Evolutionary conservation across 1,284 basidiomycete genomes (phyloP).

Genomic region (Moniliophthora roreri): DNA sequence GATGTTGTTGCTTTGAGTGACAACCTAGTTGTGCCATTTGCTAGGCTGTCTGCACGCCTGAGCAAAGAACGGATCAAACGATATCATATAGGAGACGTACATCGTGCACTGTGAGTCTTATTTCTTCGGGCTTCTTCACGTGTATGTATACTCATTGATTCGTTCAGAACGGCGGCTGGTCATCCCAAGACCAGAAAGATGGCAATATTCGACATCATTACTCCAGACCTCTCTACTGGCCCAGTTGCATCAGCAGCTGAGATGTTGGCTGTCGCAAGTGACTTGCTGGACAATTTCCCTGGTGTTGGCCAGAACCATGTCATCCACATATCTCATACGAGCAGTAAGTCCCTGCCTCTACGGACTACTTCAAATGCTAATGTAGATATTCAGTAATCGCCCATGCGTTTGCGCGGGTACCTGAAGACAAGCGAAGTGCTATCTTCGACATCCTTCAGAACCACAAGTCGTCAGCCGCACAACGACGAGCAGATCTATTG

Average conservation of each 20-base stretch:
- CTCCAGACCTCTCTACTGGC: conserved; percentile 62
- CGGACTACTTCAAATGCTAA: not conserved
- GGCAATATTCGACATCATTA: conserved; percentile 79
- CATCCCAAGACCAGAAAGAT: conserved; percentile 72
- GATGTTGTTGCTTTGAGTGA: conserved; percentile 82
- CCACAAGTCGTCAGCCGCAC: conserved; percentile 59
- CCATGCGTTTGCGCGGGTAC: conserved; percentile 58
- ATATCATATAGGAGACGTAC: conserved; percentile 81
- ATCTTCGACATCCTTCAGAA: conserved; percentile 64
- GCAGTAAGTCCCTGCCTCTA: conserved; percentile 44
- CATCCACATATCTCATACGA: conserved; percentile 73
- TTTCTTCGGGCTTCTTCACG: conserved; percentile 1
- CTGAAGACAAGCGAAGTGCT: conserved; percentile 48
- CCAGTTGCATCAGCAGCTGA: conserved; percentile 68
- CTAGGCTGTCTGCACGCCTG: conserved; percentile 77
- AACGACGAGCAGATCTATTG: conserved; percentile 65
- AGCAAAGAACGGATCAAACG: conserved; percentile 84
- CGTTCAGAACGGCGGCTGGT: conserved; percentile 55
- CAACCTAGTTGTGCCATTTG: conserved; percentile 81
- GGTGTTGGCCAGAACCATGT: conserved; percentile 64
- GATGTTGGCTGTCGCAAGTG: conserved; percentile 63
- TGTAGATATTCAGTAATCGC: conserved; percentile 57
- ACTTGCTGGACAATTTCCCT: conserved; percentile 70
- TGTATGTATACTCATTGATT: conserved; percentile 4
- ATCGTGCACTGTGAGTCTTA: conserved; percentile 55